Percentiles rank a stretch among this genome's conserved stretches.
phyloP scores from a whole-genome alignment of 2,329 filamentous ascomycete species.

The Sporothrix luriei region DNA sequence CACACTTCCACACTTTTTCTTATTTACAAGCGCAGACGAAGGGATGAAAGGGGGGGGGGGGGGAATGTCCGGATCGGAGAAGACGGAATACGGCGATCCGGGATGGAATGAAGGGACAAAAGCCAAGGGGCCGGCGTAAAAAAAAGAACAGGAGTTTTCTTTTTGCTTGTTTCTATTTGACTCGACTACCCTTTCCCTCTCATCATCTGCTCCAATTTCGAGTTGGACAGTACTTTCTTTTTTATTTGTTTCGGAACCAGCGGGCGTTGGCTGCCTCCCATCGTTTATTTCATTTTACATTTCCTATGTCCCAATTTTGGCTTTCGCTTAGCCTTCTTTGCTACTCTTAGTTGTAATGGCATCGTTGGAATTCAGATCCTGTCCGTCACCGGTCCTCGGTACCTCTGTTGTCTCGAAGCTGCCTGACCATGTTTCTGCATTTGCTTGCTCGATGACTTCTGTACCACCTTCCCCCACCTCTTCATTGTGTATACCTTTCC shows the following conservation, averaged over 20 bases:
- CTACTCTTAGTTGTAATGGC: neutral
- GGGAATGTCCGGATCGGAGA: neutral
- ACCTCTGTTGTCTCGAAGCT: neutral
- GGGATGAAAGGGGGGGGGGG: neutral
- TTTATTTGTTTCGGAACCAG: slow-evolving; percentile 18
- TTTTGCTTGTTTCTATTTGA: neutral
- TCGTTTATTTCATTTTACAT: slow-evolving; percentile 1
- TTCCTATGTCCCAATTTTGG: neutral
- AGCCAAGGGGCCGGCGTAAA: neutral
- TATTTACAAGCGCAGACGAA: neutral
- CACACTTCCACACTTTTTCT: neutral
- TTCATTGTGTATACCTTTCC: neutral
- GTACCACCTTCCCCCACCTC: neutral
- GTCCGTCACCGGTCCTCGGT: neutral
- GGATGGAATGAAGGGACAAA: slow-evolving; percentile 11
- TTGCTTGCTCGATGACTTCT: neutral
- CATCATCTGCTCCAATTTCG: neutral
- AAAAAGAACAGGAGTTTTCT: neutral
- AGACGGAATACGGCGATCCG: neutral
- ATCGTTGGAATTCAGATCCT: neutral
- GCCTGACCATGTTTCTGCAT: neutral
- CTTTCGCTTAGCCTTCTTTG: neutral
- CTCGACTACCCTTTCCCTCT: neutral
- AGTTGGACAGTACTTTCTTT: slow-evolving; percentile 13
- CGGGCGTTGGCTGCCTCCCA: slow-evolving; percentile 25